Evolutionary conservation across 1,284 basidiomycete species (phyloP), one percentile per base, ranked within the genome.

Genomic region (Cutaneotrichosporon cutaneum): DNA sequence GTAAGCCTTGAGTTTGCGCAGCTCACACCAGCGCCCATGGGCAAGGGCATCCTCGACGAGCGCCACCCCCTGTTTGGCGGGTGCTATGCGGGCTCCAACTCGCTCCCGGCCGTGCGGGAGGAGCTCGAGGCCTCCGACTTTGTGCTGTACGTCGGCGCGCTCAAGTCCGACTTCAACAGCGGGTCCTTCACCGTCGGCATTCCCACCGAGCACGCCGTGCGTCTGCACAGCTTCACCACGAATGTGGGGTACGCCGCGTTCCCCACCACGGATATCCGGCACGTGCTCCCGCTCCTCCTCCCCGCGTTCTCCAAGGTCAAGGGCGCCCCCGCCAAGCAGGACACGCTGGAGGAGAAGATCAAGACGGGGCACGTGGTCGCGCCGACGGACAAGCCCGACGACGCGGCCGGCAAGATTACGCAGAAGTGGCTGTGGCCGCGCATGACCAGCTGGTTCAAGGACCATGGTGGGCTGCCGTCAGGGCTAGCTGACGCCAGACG

Each of bases 351-450:
- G 60, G 62, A 75, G 58, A 75, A 74, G 68, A 64, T 70, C 45
- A 61, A 70, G 59, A 59, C 61, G 22, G 68, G 73, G 32, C 58
- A 66, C 35, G 71, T 76, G 10, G n/a, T 36, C 3, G 16, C 48
- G 18, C 50, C 58, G 11, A 36, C 30, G 16, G 22, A 44, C 27
- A 4, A 22, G 4, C 27, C 42, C 14, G 64, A 72, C 51, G 58
- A 70, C 4, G 64, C 70, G n/a, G 73, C 74, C 26, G 53, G 68
- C 3, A 71, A 73, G 58, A 77, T 94, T 71, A 85, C 86, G 3
- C 93, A 95, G 62, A 80, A 83, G 7, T 91, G 86, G 83, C 85
- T 97, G 74, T 98, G 94, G 94, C 90, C 90, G 1, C 85, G 88
- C 36, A 76, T 96, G 55, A 85, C 86, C 16, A 75, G 83, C 64